Percentiles rank a stretch among this genome's conserved stretches.
phyloP scores from a whole-genome alignment of 2,329 filamentous ascomycete genomes.

The Neofusicoccum parvum region DNA sequence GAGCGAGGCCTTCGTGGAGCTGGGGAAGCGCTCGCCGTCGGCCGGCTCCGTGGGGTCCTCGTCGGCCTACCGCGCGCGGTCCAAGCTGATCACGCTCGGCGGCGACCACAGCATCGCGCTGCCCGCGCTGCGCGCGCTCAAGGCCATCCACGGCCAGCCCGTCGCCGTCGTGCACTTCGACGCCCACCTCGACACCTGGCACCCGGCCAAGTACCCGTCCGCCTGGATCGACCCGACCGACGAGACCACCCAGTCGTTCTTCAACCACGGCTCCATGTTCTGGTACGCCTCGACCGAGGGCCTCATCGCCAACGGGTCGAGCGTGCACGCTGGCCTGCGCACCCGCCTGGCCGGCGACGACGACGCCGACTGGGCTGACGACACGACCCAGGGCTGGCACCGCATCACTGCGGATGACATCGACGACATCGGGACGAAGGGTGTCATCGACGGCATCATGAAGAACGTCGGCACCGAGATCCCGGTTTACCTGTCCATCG shows the following conservation, averaged over 20 bases:
- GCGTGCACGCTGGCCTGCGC: constrained; percentile 80
- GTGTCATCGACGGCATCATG: constrained; percentile 72
- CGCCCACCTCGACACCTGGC: constrained; percentile 81
- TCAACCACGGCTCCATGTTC: constrained; percentile 91
- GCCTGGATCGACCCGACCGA: constrained; percentile 63
- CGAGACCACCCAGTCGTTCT: constrained; percentile 66
- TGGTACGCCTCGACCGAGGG: constrained; percentile 84
- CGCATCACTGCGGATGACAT: constrained; percentile 85
- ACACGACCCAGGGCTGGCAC: constrained; percentile 72
- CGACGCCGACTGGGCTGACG: constrained; percentile 72
- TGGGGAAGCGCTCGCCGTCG: constrained; percentile 53
- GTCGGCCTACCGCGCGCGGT: constrained; percentile 45
- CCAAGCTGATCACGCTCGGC: constrained; percentile 52
- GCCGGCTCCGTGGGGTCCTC: constrained; percentile 39
- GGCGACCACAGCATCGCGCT: constrained; percentile 55
- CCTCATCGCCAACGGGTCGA: constrained; percentile 71
- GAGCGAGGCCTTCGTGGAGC: constrained; percentile 75
- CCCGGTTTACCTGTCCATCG: constrained; percentile 79
- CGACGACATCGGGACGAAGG: constrained; percentile 74
- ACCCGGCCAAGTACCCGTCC: constrained; percentile 76
- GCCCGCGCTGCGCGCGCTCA: constrained; percentile 53
- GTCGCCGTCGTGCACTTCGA: constrained; percentile 56
- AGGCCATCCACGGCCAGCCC: constrained; percentile 46
- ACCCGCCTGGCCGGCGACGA: constrained; percentile 70
- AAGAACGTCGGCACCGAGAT: constrained; percentile 70